These are phyloP conservation scores for Dryas integrifolia DNA, from an alignment of 331 rosid genomes.

Conservation along the genomic window DNA sequence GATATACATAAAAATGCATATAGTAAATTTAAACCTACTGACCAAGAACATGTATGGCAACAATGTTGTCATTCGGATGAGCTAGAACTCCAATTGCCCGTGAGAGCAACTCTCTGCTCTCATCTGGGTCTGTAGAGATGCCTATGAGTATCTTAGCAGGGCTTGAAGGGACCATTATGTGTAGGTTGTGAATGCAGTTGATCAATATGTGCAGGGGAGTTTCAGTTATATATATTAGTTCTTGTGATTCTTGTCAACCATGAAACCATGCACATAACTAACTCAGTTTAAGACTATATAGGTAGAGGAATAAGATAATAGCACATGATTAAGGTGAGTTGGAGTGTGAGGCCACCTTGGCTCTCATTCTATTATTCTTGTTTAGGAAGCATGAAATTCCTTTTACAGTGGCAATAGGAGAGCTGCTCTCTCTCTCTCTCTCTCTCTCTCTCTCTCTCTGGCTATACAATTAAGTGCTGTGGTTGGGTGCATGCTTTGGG, in stretches of 20 bases:
- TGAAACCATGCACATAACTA: conserved; percentile 18
- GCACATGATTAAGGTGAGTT: conserved; percentile 69
- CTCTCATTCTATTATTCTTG: conserved; percentile 62
- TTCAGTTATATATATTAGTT: conserved; percentile 24
- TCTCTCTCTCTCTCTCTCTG: conserved; percentile 21
- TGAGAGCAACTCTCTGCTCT: conserved; percentile 70
- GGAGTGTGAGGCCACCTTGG: conserved; percentile 56
- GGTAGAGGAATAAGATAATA: conserved; percentile 18
- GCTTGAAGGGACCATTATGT: conserved; percentile 45
- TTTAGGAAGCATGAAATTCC: conserved; percentile 68
- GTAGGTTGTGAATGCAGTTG: conserved; percentile 14
- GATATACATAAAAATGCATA: not conserved
- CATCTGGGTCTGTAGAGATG: conserved; percentile 56
- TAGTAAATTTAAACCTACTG: conserved; percentile 23
- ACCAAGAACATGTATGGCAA: conserved; percentile 86
- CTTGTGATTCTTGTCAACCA: conserved; percentile 33
- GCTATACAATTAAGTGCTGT: conserved; percentile 56
- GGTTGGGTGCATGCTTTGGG: conserved; percentile 96
- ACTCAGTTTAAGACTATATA: conserved; percentile 44
- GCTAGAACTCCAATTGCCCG: conserved; percentile 71
- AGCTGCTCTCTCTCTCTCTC: conserved; percentile 22
- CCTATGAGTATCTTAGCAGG: conserved; percentile 70
- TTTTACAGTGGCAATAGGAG: conserved; percentile 33
- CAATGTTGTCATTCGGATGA: conserved; percentile 68
- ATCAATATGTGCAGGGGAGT: conserved; percentile 23